Base-by-base conservation (phyloP, 2,329 filamentous ascomycete genomes). In the Scopulariopsis brevicaulis region DNA sequence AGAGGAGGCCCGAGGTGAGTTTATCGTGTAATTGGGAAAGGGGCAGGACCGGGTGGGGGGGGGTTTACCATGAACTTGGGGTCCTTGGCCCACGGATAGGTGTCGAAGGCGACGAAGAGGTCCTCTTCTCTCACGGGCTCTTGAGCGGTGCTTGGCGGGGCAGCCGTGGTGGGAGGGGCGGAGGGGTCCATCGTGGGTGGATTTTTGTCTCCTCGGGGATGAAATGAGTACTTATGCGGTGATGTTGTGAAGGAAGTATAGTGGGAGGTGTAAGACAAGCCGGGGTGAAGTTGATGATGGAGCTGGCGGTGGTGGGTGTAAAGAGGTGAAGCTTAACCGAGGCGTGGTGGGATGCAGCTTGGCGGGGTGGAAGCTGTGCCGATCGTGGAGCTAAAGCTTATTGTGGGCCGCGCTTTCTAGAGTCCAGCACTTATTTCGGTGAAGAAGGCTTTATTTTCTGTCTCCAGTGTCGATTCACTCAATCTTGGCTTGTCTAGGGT, bases 61-160 rank as follows among this genome's bases (percentile, higher is more conserved):
- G n/a, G 15, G 40, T 15, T 24, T 71, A 83, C 83, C 71, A 88
- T 83, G 65, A 89, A 90, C 62, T 83, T 81, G 56, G 77, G 74
- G 69, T 90, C 87, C 61, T 79, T 78, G 60, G 77, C 77, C 86
- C 86, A 90, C 20, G 80, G 77, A 65, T 89, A 89, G 25, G 72
- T 71, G 64, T 87, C 83, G 55, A 90, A 80, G 61, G 84, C 79
- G 59, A 74, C 71, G 68, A 82, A 88, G 48, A 53, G 32, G 37
- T 50, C 32, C 15, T 57, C 55, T 32, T 52, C 20, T 24, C 20
- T 50, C 20, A 50, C 46, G 22, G 46, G 12, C 46, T 24, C 46
- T 24, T 24, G 20, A 24, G 46, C 24, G 15, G 50, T 22, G 43
- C 34, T 56, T 46, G 54, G 54, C 3, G 54, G 43, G 25, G 43